phyloP scores from a whole-genome alignment of 176 grass and related monocot genomes.

The Ananas comosus region DNA sequence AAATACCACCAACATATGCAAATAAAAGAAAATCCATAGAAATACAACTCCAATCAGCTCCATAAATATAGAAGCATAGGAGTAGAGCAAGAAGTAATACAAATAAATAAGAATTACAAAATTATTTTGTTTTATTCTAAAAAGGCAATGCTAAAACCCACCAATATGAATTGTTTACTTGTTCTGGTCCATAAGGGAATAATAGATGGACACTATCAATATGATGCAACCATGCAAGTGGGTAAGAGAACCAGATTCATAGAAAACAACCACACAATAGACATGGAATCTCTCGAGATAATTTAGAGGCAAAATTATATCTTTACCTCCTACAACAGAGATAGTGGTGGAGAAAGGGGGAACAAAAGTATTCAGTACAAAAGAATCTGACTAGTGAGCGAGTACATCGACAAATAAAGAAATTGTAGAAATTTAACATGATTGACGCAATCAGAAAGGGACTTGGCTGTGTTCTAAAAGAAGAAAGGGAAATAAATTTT shows the following conservation, averaged over 20 bases:
- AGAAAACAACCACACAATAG: constrained; percentile 18
- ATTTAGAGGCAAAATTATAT: constrained; percentile 11
- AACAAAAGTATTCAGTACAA: constrained; percentile 12
- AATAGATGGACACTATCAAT: neutral
- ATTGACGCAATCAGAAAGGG: neutral
- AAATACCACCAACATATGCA: neutral
- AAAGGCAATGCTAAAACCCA: no score
- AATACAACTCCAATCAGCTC: neutral
- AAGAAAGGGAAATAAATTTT: neutral
- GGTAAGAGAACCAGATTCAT: constrained; percentile 33
- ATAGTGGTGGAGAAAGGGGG: constrained; percentile 8
- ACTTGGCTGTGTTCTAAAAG: neutral
- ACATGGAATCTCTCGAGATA: constrained; percentile 18
- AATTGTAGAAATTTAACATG: constrained; percentile 5
- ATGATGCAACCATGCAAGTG: constrained; percentile 16
- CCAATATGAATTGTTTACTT: no score
- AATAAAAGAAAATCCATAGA: neutral
- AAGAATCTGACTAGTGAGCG: constrained; percentile 10
- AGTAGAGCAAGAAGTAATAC: neutral
- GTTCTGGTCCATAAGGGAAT: no score
- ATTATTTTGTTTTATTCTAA: no score
- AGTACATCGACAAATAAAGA: constrained; percentile 12
- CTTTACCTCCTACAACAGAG: constrained; percentile 18
- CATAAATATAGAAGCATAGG: neutral
- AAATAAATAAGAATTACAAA: neutral